Evolutionary conservation across 805 yeast species (phyloP), one percentile per base, ranked within the genome.

Genomic region (Candida pseudoglaebosa): DNA sequence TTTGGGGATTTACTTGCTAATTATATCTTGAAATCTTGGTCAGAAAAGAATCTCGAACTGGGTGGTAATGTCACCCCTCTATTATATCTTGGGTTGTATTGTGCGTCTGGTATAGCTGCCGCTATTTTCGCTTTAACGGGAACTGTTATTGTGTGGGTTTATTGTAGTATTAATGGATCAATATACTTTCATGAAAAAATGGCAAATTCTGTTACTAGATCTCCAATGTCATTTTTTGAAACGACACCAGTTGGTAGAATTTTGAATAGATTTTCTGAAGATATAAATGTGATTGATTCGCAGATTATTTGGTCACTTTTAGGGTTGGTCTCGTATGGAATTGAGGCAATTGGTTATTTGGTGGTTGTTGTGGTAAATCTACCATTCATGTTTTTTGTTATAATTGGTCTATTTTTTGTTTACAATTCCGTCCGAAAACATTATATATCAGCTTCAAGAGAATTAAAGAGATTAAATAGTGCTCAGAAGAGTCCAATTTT

Each of bases 191-290:
- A 65, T 39, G 68, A 64, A 32, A 54, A 49, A 12, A 62, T 65
- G 69, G 62, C 67, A 5, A 38, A 41, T n/a, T 44, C 56, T 7
- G 60, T 65, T 1, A 49, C 63, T 38, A 53, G 64, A 39, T 55
- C 67, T 2, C 71, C 71, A 15, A 65, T 65, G 71, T 57, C 64
- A 6, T 65, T 64, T 40, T 65, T 64, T 35, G 71, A 65, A 42
- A 62, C 68, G 10, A 65, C 71, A 0, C 71, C 71, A 1, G 49
- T 62, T 28, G 71, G 70, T 3, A 45, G 70, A 43, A 59, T 65
- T 21, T 50, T 65, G 50, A 65, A 65, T 41, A 49, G 70, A 38
- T 65, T 65, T 41, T 49, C 70, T 3, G 66, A 63, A 20, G 71
- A 65, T 44, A 58, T 64, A 2, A 50, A 50, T 28, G 49, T 49